A percentile compares a stretch with the other conserved stretches of the same genome.
Evolutionary conservation across 2,329 filamentous ascomycete species (phyloP).

Genomic region (Chrysoporthe deuterocubensis): DNA sequence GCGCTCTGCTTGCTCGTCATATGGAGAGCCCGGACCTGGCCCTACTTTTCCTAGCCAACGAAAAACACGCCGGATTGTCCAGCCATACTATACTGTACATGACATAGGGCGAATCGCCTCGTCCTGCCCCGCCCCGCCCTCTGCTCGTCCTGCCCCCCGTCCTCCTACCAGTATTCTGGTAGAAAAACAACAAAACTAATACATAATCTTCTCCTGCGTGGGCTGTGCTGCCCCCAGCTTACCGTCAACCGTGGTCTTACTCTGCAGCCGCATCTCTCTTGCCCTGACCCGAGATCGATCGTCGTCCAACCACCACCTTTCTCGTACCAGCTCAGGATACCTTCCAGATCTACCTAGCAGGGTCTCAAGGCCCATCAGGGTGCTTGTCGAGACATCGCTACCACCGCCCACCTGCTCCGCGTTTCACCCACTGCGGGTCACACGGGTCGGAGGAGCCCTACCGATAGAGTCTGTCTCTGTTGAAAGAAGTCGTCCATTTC

Average conservation of each 20-base stretch:
- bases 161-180: background rate
- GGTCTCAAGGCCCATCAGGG: background rate
- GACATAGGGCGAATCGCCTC: background rate
- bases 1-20: background rate
- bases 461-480: conserved; percentile 6
- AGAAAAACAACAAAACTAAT: background rate
- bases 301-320: background rate
- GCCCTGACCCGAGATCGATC: background rate
- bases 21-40: background rate
- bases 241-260: background rate
- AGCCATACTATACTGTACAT: conserved; percentile 1
- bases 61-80: background rate
- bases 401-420: conserved; percentile 16
- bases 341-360: background rate
- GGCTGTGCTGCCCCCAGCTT: background rate
- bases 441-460: background rate
- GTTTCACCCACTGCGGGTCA: conserved; percentile 24
- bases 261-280: background rate
- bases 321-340: background rate
- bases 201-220: background rate
- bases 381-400: conserved; percentile 12
- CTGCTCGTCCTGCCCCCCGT: background rate
- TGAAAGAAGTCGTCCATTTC: conserved; percentile 4
- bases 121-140: background rate
- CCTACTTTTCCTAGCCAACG: background rate